Conservation (phyloP, 1,139 yeast species). For the Lodderomyces beijingensis region DNA sequence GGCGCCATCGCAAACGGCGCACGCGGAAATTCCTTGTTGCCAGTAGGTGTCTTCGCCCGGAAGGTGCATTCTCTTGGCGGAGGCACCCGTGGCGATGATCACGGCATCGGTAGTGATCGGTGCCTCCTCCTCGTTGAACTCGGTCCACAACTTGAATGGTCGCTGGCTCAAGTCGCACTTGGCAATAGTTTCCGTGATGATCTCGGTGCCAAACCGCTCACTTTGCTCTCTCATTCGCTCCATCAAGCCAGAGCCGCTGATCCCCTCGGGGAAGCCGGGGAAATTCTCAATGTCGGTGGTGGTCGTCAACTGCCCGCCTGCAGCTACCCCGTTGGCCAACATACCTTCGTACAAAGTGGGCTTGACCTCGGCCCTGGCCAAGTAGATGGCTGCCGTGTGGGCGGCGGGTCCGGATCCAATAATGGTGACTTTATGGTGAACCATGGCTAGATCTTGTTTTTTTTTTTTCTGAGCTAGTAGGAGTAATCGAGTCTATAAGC, state of each 20-base stretch:
- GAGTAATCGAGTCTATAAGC: too few relatives aligned
- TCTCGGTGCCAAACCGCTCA: slow-evolving; percentile 81
- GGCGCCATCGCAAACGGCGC: slow-evolving; percentile 99
- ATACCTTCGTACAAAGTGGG: slow-evolving; percentile 94
- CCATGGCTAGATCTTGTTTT: too few relatives aligned
- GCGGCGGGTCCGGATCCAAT: slow-evolving; percentile 99
- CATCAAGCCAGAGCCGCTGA: slow-evolving; percentile 84
- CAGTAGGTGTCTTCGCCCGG: slow-evolving; percentile 98
- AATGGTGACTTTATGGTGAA: slow-evolving; percentile 84
- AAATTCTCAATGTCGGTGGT: slow-evolving; percentile 97
- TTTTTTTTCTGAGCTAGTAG: too few relatives aligned
- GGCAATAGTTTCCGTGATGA: slow-evolving; percentile 90
- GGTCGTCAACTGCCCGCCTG: slow-evolving; percentile 98
- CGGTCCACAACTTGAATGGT: slow-evolving; percentile 97
- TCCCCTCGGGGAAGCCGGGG: slow-evolving; percentile 98
- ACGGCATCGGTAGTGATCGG: slow-evolving; percentile 92
- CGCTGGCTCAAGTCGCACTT: slow-evolving; percentile 80
- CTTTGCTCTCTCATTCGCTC: slow-evolving; percentile 91
- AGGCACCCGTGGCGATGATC: slow-evolving; percentile 94
- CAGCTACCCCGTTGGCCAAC: slow-evolving; percentile 97
- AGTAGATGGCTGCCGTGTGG: slow-evolving; percentile 96
- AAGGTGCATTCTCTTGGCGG: slow-evolving; percentile 87
- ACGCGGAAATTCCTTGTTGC: slow-evolving; percentile 98
- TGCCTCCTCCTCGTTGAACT: slow-evolving; percentile 82
- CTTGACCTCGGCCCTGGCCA: slow-evolving; percentile 93